phyloP scores from a whole-genome alignment of 768 basidiomycete genomes.

The Pisolithus microcarpus region DNA sequence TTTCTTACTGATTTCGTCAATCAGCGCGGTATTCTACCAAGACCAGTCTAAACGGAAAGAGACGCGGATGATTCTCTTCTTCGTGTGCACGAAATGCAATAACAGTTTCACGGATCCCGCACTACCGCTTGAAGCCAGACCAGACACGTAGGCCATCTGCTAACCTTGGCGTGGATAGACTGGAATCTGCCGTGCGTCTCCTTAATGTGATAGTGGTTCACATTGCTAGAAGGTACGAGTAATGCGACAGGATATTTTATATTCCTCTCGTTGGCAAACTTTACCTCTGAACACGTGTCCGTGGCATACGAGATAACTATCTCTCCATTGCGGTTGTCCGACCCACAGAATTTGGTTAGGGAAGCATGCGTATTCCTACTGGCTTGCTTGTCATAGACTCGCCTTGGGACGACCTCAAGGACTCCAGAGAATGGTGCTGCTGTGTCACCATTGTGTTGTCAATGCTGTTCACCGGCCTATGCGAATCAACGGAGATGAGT shows the following conservation, averaged over 20 bases:
- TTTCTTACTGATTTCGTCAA: background rate
- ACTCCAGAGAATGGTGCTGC: no score
- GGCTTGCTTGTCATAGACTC: no score
- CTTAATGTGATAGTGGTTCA: background rate
- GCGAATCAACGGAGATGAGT: no score
- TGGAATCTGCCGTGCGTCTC: background rate
- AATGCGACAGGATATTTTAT: background rate
- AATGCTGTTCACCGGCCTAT: no score
- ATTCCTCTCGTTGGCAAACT: no score
- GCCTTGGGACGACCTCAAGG: no score
- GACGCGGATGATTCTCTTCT: constrained; percentile 91
- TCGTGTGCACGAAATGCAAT: constrained; percentile 79
- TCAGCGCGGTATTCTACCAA: constrained; percentile 90
- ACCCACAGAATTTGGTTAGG: no score
- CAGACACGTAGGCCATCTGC: constrained; percentile 17
- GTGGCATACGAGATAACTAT: no score
- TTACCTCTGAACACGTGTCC: no score
- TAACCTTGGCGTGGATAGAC: background rate
- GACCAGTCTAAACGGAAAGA: constrained; percentile 97
- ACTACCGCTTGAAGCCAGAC: constrained; percentile 38
- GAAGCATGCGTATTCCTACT: no score
- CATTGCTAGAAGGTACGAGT: background rate
- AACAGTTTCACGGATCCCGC: constrained; percentile 68
- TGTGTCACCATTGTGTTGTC: no score
- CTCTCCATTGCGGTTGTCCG: no score